Evolutionary conservation across 2,329 filamentous ascomycete genomes (phyloP).

Genomic region (Cryphonectria nitschkei): DNA sequence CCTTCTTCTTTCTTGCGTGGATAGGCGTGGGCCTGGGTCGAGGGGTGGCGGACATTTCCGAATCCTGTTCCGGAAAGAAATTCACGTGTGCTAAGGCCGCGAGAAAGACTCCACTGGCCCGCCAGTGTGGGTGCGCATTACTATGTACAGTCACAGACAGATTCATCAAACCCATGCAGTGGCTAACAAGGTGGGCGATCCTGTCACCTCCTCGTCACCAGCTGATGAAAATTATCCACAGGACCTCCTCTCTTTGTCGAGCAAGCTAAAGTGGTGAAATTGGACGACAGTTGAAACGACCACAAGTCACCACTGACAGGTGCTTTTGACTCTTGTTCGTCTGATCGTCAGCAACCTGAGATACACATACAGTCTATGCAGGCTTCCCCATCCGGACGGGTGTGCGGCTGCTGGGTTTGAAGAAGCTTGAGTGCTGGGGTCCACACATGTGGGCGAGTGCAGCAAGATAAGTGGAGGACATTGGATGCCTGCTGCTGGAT

Average conservation of each 20-base stretch:
- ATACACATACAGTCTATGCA: not conserved
- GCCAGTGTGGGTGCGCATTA: constrained; percentile 11
- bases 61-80: constrained; percentile 3
- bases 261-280: not conserved
- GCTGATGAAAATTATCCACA: not conserved
- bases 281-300: not conserved
- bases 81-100: not conserved
- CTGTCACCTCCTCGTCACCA: not conserved
- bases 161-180: constrained; percentile 14
- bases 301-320: not conserved
- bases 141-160: not conserved
- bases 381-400: not conserved
- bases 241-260: not conserved
- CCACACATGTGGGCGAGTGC: not conserved
- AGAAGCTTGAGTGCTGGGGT: constrained; percentile 12
- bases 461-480: constrained; percentile 33
- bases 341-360: constrained; percentile 16
- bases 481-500: not conserved
- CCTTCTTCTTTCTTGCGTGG: not conserved
- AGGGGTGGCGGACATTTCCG: constrained; percentile 12
- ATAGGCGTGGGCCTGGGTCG: not conserved
- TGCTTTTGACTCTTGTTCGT: constrained; percentile 10
- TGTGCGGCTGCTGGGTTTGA: constrained; percentile 4
- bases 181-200: constrained; percentile 5
- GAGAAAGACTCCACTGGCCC: constrained; percentile 4